Evolutionary conservation across 139 green algal genomes (phyloP).

Genomic region (Coelastrella sp.): DNA sequence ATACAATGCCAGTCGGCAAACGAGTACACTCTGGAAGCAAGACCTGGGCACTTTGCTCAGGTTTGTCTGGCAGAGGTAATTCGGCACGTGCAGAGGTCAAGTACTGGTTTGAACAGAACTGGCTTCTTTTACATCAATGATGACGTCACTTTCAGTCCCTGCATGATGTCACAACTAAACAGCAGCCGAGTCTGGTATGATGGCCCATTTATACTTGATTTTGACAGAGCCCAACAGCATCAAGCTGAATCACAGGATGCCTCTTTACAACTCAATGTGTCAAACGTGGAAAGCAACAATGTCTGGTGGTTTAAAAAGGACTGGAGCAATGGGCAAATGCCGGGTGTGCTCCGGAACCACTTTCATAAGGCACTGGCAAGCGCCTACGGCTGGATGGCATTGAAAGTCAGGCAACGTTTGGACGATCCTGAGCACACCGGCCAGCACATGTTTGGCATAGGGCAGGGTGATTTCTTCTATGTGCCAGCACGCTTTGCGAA

Average conservation of each 20-base stretch:
- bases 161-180: not conserved
- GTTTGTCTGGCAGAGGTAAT: not conserved
- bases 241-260: no score
- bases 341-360: not conserved
- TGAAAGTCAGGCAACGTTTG: not conserved
- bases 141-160: not conserved
- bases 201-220: not conserved
- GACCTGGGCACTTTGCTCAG: not conserved
- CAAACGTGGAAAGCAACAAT: not conserved
- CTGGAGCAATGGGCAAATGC: not conserved
- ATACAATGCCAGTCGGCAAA: not conserved
- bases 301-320: not conserved
- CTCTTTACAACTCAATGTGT: not conserved
- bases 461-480: not conserved
- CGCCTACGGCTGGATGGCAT: not conserved
- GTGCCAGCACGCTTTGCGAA: not conserved
- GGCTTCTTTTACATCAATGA: slow-evolving; percentile 15
- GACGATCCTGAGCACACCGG: not conserved
- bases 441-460: not conserved
- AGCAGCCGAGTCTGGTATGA: not conserved
- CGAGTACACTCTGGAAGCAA: not conserved
- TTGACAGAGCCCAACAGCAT: not conserved
- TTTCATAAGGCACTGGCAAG: not conserved
- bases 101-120: not conserved
- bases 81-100: not conserved